A percentile compares a stretch with the other conserved stretches of the same genome.
phyloP scores from a whole-genome alignment of 176 grass and related monocot genomes.

The Phyllostachys edulis region DNA sequence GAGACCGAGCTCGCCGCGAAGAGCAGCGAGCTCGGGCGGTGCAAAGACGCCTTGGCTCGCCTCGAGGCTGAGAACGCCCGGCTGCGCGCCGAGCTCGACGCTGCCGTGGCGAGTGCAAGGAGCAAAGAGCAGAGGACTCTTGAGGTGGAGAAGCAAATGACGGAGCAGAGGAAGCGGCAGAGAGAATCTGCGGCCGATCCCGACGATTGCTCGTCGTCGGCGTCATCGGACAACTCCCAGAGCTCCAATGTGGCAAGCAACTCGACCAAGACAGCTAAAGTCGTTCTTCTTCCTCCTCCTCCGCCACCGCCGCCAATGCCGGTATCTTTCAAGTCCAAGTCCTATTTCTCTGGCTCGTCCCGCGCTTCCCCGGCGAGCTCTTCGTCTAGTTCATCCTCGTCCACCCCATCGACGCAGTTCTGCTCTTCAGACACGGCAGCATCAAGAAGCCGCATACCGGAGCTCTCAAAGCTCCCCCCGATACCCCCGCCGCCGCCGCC shows the following conservation, averaged over 20 bases:
- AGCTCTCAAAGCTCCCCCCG: slow-evolving; percentile 58
- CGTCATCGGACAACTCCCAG: slow-evolving; percentile 35
- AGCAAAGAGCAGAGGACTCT: slow-evolving; percentile 36
- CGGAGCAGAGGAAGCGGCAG: slow-evolving; percentile 35
- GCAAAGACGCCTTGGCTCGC: slow-evolving; percentile 27
- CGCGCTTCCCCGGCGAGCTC: slow-evolving; percentile 52
- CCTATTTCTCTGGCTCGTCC: slow-evolving; percentile 44
- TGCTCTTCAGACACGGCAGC: slow-evolving; percentile 55
- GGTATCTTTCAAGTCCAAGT: slow-evolving; percentile 33
- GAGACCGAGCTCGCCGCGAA: slow-evolving; percentile 64
- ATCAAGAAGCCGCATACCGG: slow-evolving; percentile 37
- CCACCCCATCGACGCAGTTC: slow-evolving; percentile 34
- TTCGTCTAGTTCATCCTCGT: slow-evolving; percentile 51
- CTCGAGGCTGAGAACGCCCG: slow-evolving; percentile 72
- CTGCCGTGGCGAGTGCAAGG: not conserved
- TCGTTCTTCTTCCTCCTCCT: slow-evolving; percentile 28
- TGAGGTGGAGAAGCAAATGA: slow-evolving; percentile 59
- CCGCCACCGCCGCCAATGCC: slow-evolving; percentile 43
- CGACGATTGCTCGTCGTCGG: slow-evolving; percentile 72
- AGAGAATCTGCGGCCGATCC: not conserved
- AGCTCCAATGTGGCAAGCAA: not conserved
- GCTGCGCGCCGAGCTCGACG: slow-evolving; percentile 54
- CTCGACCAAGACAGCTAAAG: not conserved
- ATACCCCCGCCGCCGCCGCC: slow-evolving; percentile 54
- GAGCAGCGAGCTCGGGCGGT: slow-evolving; percentile 62